Base-by-base conservation (phyloP, 495 filamentous ascomycete genomes). In the Durotheca rogersii region DNA sequence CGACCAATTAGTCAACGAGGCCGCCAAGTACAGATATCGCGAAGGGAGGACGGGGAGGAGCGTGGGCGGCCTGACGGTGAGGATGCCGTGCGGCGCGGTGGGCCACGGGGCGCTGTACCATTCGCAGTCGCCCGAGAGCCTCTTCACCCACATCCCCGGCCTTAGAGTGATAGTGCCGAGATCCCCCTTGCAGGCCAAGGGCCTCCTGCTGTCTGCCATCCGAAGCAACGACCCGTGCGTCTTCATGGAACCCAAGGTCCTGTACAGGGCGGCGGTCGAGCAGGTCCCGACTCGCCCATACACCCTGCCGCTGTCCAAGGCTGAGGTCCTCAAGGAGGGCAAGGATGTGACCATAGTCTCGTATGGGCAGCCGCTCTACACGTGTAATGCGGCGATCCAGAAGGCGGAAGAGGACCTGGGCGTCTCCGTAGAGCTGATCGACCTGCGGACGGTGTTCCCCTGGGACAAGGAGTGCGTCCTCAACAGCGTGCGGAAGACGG, bases 81-180 rank as follows among this genome's bases (percentile, higher is more conserved):
- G 93, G 14, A 98, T 98, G 94, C 93, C 93, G 0, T 90, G 84
- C 57, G 94, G 93, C 38, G 88, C 84, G 14, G 94, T 98, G 11
- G 93, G 93, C n/a, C 93, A 98, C 63, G 93, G 93, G 38, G 93
- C 87, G 39, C 71, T 98, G 72, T 95, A 98, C 66, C 93, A 98
- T 63, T 88, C 92, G 1, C 94, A 97, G 65, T 92, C 87, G 0
- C 93, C 93, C 10, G 93, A 98, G 68, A 79, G 86, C 12, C 79
- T 98, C 18, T 98, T 98, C 68, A 86, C 88, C 18, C 92, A 96
- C 58, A 81, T 95, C 19, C 93, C 95, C 3, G 93, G 93, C 15
- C 71, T 98, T 17, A 83, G 84, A 31, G 90, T 97, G 25, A 83
- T 98, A 17, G 86, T 96, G 67, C 93, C 93, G 0, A 80, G 94